These are phyloP conservation scores for Fusarium torulosum DNA, from an alignment of 2,329 filamentous ascomycete species.

Conservation along the genomic window DNA sequence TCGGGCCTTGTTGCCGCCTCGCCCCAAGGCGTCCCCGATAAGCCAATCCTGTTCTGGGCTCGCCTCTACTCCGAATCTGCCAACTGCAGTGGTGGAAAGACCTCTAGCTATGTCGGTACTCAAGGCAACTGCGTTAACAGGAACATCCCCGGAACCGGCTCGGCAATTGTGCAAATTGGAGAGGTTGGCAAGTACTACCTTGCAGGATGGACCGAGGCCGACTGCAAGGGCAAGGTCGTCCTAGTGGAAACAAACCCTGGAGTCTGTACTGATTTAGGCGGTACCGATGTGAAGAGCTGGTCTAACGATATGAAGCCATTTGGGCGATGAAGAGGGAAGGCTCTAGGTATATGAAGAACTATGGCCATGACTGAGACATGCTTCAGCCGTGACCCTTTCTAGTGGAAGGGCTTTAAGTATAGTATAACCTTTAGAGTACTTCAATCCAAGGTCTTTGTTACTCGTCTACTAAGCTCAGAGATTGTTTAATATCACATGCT, in stretches of 20 bases:
- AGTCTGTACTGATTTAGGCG: background rate
- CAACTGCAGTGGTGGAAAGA: background rate
- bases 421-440: no score
- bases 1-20: background rate
- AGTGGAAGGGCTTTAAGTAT: no score
- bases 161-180: background rate
- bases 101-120: background rate
- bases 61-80: background rate
- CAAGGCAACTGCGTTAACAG: background rate
- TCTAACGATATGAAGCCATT: no score
- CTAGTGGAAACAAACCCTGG: background rate
- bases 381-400: no score
- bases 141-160: background rate
- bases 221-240: background rate
- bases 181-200: conserved; percentile 3
- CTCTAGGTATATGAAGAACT: no score
- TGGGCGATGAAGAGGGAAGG: no score
- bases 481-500: no score
- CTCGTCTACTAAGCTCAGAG: no score
- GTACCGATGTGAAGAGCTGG: no score
- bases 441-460: no score
- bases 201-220: background rate
- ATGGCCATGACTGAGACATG: no score
- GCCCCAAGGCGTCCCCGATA: background rate
- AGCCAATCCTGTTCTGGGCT: background rate